Conservation (phyloP, 1,284 basidiomycete species). For the Ceratobasidium sp. region DNA sequence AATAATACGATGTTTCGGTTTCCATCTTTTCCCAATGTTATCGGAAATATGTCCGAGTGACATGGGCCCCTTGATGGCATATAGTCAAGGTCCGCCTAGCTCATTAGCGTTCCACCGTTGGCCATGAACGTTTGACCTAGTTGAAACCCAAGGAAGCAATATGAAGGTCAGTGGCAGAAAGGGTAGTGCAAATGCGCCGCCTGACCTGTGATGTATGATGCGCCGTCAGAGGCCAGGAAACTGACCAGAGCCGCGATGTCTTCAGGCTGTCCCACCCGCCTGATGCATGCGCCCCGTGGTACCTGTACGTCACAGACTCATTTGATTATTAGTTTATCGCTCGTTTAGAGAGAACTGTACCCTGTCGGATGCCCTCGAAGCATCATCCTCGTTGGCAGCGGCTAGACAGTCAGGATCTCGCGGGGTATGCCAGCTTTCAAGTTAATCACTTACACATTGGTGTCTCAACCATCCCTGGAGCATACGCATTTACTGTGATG, state of each 20-base stretch:
- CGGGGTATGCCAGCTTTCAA: background rate
- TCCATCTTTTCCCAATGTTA: too few relatives aligned
- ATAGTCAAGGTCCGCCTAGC: background rate
- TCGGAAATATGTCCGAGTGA: background rate
- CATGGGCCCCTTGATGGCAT: background rate
- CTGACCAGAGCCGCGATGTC: slow-evolving; percentile 42
- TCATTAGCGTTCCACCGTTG: background rate
- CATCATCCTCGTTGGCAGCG: too few relatives aligned
- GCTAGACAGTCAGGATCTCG: background rate
- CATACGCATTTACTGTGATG: slow-evolving; percentile 47
- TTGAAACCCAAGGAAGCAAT: background rate
- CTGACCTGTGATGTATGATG: slow-evolving; percentile 50
- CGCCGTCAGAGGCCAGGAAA: slow-evolving; percentile 48
- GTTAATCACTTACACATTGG: slow-evolving; percentile 27
- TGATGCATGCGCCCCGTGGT: slow-evolving; percentile 1
- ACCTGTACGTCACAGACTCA: background rate
- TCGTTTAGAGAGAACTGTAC: background rate
- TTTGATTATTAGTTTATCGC: background rate
- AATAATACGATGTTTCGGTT: too few relatives aligned
- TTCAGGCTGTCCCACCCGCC: slow-evolving; percentile 48
- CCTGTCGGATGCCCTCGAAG: slow-evolving; percentile 6
- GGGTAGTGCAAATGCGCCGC: background rate
- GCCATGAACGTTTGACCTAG: slow-evolving; percentile 2
- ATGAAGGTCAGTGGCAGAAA: too few relatives aligned
- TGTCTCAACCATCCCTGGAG: slow-evolving; percentile 47